These are phyloP conservation scores for Ceratonia siliqua DNA, from an alignment of 306 rosid species.

Conservation along the genomic window DNA sequence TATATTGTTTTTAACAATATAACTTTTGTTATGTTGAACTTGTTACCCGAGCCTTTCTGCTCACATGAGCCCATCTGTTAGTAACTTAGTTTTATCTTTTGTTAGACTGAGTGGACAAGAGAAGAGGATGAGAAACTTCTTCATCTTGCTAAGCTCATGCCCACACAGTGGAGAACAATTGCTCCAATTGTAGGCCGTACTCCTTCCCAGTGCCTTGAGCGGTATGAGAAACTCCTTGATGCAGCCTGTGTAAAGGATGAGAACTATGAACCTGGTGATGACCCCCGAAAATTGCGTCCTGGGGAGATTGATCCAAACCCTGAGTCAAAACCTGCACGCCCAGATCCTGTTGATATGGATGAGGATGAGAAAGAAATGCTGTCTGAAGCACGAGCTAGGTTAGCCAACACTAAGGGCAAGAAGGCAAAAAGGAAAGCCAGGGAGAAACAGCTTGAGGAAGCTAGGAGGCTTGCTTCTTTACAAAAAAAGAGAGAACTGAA, in stretches of 20 bases:
- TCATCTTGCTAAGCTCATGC: constrained; percentile 98
- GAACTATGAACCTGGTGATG: constrained; percentile 90
- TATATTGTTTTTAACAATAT: neutral
- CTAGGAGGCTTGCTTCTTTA: constrained; percentile 97
- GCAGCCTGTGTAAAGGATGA: constrained; percentile 96
- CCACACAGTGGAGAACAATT: constrained; percentile 96
- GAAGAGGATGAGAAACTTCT: constrained; percentile 96
- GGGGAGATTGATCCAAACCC: constrained; percentile 98
- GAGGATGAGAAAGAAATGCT: constrained; percentile 99
- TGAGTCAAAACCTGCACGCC: constrained; percentile 92
- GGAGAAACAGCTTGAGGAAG: constrained; percentile 96
- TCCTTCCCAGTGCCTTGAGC: constrained; percentile 88
- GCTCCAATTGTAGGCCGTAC: constrained; percentile 96
- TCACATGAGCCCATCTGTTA: neutral
- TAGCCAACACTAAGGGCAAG: constrained; percentile 92
- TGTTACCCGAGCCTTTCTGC: neutral
- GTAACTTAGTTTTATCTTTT: constrained; percentile 9
- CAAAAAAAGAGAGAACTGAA: constrained; percentile 91
- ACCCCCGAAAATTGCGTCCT: constrained; percentile 86
- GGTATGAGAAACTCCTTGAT: constrained; percentile 92
- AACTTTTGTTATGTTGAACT: neutral
- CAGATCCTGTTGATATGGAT: constrained; percentile 97
- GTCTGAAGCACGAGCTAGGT: constrained; percentile 94
- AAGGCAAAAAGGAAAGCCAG: constrained; percentile 95
- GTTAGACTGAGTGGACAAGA: constrained; percentile 93